Base-by-base conservation (phyloP, 2,329 filamentous ascomycete genomes). In the Daldinia eschscholtzii region DNA sequence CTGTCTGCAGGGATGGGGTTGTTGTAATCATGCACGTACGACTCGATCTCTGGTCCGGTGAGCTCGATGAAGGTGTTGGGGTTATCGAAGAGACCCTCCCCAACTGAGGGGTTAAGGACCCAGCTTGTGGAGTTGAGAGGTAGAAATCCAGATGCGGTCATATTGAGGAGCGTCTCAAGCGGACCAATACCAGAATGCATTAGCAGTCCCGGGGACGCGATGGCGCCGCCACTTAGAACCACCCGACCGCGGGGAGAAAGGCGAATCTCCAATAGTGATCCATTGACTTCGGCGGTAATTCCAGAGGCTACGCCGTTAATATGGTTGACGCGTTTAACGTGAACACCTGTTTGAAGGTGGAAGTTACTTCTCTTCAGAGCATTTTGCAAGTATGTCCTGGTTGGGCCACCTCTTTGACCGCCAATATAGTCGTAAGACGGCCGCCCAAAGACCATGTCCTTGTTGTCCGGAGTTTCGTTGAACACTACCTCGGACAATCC, bases 51-150 rank as follows among this genome's bases (percentile, higher is more conserved):
- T 1, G 83, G 79, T 3, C 77, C 77, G 1, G 79, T 79, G 1
- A 87, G 78, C 70, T 84, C 82, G 74, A 87, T 84, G 67, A 84
- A 86, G 1, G 85, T 87, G 68, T 87, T 87, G 4, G 86, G 85
- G 72, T 87, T 88, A 72, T 87, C 85, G 69, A 86, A 88, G 30
- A 87, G 81, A 37, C 82, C 82, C 13, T 81, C 77, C 48, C 86
- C 86, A 3, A 88, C 81, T 4, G 80, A 79, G 0, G 80, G 80
- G 72, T 84, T 85, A 73, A 84, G 81, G 65, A 88, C 81, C 85
- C 85, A 87, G 23, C 71, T 73, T 0, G 81, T 77, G 6, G 78
- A 76, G 2, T 72, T 72, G 55, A 74, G 73, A 1, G 76, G 65
- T 0, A 75, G 69, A 7, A 74, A 41, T 10, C 67, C 70, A 20